phyloP scores from a whole-genome alignment of 2,329 filamentous ascomycete species.

The Calonectria hawksworthii region DNA sequence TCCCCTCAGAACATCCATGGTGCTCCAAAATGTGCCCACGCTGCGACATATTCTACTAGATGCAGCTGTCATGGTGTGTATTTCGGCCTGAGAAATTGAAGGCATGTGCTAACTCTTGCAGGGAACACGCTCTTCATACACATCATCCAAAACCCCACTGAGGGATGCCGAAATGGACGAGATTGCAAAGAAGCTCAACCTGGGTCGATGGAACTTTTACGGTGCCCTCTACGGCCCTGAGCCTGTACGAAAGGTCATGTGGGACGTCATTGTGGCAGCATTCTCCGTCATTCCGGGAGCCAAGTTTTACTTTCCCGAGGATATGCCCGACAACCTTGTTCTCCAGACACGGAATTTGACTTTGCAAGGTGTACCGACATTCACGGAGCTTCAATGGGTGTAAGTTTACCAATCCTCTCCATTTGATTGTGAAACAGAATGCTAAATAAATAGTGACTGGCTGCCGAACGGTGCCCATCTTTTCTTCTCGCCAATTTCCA shows the following conservation, averaged over 20 bases:
- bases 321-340: constrained; percentile 29
- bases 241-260: constrained; percentile 33
- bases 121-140: constrained; percentile 24
- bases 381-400: constrained; percentile 40
- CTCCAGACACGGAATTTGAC: constrained; percentile 34
- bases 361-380: constrained; percentile 33
- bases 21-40: constrained; percentile 39
- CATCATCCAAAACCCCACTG: constrained; percentile 16
- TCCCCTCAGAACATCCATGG: constrained; percentile 36
- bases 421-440: not conserved
- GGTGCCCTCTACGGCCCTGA: constrained; percentile 40
- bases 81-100: not conserved
- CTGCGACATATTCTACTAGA: constrained; percentile 36
- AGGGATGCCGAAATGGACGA: constrained; percentile 30
- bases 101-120: not conserved
- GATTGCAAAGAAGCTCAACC: constrained; percentile 36
- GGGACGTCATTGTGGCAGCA: constrained; percentile 30
- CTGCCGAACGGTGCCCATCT: constrained; percentile 39
- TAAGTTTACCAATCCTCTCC: not conserved
- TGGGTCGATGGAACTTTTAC: constrained; percentile 42
- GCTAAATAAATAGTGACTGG: constrained; percentile 21
- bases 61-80: constrained; percentile 30
- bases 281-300: constrained; percentile 37
- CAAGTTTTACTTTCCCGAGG: constrained; percentile 40
- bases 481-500: constrained; percentile 42